Base-by-base conservation (phyloP, 805 yeast species). In the Zygoascus ofunaensis region DNA sequence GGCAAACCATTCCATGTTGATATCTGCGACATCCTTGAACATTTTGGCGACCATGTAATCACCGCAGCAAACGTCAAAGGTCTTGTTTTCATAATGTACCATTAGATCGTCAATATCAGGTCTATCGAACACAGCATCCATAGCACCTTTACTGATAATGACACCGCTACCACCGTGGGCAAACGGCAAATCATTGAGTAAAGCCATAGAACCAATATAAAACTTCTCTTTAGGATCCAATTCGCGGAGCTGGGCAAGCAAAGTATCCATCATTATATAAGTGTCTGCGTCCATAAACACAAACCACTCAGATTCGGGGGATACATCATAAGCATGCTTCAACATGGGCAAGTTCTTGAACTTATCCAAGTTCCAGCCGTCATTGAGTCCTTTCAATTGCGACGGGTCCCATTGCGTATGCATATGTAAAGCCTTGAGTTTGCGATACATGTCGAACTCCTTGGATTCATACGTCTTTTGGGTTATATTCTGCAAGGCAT, bases 141-240 rank as follows among this genome's bases (percentile, higher is more conserved):
- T 50, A 4, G 66, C 59, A 3, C 57, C 61, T 2, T 54, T 51
- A 5, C 66, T 60, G 17, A 64, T 43, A 2, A 61, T 55, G 3
- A 63, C 59, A 5, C 67, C 69, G 1, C 63, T 51, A 4, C 68
- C 70, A n/a, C 70, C 70, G 44, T 65, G 67, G 12, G 66, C 68
- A 48, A 64, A 65, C 22, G 48, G 21, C 23, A 49, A 40, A 5
- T 49, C 38, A 28, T 46, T 49, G 21, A 48, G 55, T 2, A 42
- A 48, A 17, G 63, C 61, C 1, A 54, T 55, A 3, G 61, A 51
- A 1, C 70, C 70, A 37, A 60, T 44, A 47, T 64, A 66, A 28
- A 51, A 40, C n/a, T 53, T 45, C 19, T 63, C 55, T 5, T 51
- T 48, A 20, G 58, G 59, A 44, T 64, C 52, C 19, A 54, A 41